Evolutionary conservation across 352 stramenopile species (phyloP).

Genomic region (Elongisporangium senticosum): DNA sequence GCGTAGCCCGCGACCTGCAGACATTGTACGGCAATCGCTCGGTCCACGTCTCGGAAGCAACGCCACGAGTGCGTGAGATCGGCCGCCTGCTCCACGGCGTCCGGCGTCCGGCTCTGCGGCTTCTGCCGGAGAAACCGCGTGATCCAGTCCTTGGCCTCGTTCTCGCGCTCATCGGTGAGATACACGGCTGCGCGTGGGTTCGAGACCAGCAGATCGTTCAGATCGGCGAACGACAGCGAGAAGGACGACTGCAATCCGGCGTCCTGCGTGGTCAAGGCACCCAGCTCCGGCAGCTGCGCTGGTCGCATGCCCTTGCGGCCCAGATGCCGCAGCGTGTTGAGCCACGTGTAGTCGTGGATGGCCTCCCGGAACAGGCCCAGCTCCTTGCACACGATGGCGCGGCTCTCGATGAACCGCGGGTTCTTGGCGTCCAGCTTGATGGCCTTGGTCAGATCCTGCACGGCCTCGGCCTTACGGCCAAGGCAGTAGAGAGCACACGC

Average conservation of each 20-base stretch:
- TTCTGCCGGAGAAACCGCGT: constrained; percentile 31
- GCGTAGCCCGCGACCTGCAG: constrained; percentile 34
- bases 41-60: constrained; percentile 51
- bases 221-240: constrained; percentile 17
- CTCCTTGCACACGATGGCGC: constrained; percentile 50
- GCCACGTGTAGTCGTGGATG: constrained; percentile 67
- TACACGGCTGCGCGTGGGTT: constrained; percentile 20
- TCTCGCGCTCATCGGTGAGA: constrained; percentile 27
- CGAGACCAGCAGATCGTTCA: constrained; percentile 17
- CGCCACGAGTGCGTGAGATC: constrained; percentile 28
- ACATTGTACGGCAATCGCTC: constrained; percentile 41
- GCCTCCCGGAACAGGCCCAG: constrained; percentile 60
- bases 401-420: constrained; percentile 53
- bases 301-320: background rate
- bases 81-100: constrained; percentile 23
- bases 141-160: constrained; percentile 29
- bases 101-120: constrained; percentile 14
- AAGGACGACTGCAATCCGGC: constrained; percentile 10
- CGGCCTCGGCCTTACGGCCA: constrained; percentile 31
- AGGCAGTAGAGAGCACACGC: constrained; percentile 55
- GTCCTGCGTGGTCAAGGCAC: background rate
- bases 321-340: constrained; percentile 39
- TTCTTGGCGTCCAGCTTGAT: constrained; percentile 69
- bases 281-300: background rate
- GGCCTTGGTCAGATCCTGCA: constrained; percentile 50